Evolutionary conservation across 306 rosid genomes (phyloP).

Genomic region (Parietaria judaica): DNA sequence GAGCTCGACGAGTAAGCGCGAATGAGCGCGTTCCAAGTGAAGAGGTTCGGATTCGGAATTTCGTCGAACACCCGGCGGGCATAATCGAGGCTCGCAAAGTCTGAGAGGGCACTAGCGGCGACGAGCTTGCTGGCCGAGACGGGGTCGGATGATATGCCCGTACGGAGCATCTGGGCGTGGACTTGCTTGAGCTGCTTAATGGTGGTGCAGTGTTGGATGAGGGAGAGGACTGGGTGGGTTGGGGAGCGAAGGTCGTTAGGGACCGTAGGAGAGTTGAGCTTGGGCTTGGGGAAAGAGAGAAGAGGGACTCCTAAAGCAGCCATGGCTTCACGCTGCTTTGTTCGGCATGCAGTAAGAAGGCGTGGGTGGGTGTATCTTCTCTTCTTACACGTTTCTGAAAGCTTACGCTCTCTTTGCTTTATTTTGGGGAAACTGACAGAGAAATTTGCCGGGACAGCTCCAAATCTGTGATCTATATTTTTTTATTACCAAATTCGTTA

Average conservation of each 20-base stretch:
- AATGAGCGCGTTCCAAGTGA: conserved; percentile 57
- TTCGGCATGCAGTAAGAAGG: no score
- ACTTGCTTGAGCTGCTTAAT: conserved; percentile 38
- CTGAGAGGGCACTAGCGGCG: conserved; percentile 26
- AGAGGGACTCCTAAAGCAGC: conserved; percentile 17
- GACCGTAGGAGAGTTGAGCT: conserved; percentile 9
- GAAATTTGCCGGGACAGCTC: no score
- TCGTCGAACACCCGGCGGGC: conserved; percentile 50
- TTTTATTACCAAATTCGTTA: no score
- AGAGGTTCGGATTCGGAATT: conserved; percentile 53
- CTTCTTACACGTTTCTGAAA: not conserved
- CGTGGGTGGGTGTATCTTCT: not conserved
- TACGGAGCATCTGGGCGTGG: conserved; percentile 54
- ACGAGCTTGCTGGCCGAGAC: conserved; percentile 41
- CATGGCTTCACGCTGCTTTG: conserved; percentile 13
- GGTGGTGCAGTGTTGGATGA: conserved; percentile 33
- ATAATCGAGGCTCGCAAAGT: conserved; percentile 39
- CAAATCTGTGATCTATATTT: no score
- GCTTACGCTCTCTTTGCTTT: not conserved
- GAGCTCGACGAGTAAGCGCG: conserved; percentile 56
- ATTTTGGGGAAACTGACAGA: no score
- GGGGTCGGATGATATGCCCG: conserved; percentile 37
- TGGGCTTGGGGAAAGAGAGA: conserved; percentile 16
- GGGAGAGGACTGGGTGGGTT: conserved; percentile 13
- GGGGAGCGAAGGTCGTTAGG: conserved; percentile 19